Evolutionary conservation across 2,329 filamentous ascomycete species (phyloP), one percentile per base, ranked within the genome.

Genomic region (Rhynchosporium secalis): DNA sequence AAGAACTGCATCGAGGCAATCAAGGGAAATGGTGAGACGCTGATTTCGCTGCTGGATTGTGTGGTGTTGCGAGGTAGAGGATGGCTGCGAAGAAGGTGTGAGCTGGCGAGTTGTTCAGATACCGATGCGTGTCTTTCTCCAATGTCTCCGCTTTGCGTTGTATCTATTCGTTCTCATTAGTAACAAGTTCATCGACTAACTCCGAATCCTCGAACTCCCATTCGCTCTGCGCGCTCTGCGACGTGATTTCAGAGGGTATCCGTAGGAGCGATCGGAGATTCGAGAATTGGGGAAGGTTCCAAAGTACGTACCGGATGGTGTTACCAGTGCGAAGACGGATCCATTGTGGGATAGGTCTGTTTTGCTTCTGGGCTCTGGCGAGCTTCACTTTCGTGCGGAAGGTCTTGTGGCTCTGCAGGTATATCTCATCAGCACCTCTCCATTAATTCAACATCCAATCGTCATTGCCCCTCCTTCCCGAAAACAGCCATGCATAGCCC

Each of bases 351-450:
- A 99, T 97, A 75, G 95, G 95, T 80, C 95, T 90, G 90, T 99
- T 99, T 87, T 98, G 94, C 89, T 96, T 98, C 87, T 98, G 94
- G 80, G 95, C 95, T 87, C 94, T 97, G 79, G 95, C 95, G 85
- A 99, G 92, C 95, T 99, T 99, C 83, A 96, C 90, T 93, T 99
- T 99, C 83, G 93, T 97, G 81, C 93, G 91, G 92, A 99, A 99
- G 80, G 93, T 91, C 90, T 99, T 99, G 86, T 99, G 92, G 89
- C 90, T 94, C 94, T 98, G 80, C 78, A 66, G 2, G 64, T 67
- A 62, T 47, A 46, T 61, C 48, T 65, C 49, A 58, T 71, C 55
- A 68, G 65, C 55, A 36, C 63, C 45, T 56, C 38, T 57, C 57
- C 13, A 36, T 63, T 41, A 57, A 29, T 54, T 58, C 20, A 56